Base-by-base conservation (phyloP, 1,139 yeast species). In the Nakaseomyces nivariensis region DNA sequence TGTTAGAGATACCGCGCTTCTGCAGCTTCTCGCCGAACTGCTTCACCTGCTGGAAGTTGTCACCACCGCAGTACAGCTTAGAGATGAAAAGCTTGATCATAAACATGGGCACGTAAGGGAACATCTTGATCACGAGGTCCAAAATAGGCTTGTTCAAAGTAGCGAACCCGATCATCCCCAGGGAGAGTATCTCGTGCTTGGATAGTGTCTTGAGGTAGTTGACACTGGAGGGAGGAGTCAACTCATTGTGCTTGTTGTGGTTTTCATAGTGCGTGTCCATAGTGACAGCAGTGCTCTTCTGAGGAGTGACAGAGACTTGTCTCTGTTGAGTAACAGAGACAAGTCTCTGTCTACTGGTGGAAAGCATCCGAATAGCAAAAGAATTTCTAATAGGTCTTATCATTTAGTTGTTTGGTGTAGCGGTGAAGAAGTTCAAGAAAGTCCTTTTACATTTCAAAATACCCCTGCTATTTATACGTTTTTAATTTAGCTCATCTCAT, bases 11-110 rank as follows among this genome's bases (percentile, higher is more conserved):
- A 11, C 95, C 95, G 54, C 95, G 75, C 51, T 75, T 67, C 51
- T 79, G 73, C 56, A 92, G 74, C 54, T 79, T 72, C 49, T 73
- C 71, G 50, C 95, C 96, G 4, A 95, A 84, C 49, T 72, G 67
- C 51, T 78, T 73, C 25, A 89, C 94, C 56, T 89, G 85, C 9
- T 68, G 69, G 51, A 82, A 75, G 49, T 78, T 80, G 60, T 86
- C 95, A 48, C 98, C 98, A 37, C 97, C 97, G 65, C 95, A 85
- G 70, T 89, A 90, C 54, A 87, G 76, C 55, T 84, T 83, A 66
- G 87, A 89, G 17, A 90, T 87, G 58, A 89, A 73, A 41, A 79
- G 70, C 67, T 82, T 85, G 56, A 90, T 76, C 41, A 88, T 52
- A 52, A 78, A 74, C 62, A 83, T 73, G 29, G 97, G 97, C 10